Evolutionary conservation across 805 yeast genomes (phyloP), one percentile per base, ranked within the genome.

Genomic region (Suhomyces emberorum): DNA sequence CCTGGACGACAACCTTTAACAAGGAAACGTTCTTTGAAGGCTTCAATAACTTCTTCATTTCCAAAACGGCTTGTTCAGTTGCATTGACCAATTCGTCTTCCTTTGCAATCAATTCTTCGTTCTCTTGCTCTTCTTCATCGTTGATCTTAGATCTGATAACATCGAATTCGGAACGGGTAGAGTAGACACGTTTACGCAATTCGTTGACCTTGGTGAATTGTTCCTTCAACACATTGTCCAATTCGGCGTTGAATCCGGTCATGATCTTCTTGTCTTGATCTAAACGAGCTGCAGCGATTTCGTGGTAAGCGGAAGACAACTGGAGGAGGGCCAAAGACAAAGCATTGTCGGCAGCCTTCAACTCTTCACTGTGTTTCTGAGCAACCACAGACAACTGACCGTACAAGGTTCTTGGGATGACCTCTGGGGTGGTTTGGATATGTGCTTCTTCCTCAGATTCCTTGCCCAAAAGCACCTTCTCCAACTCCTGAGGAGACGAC

Each of bases 1-100:
- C 82, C 47, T 74, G 70, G 47, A 77, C 76, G 49, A 83, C 78
- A n/a, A 81, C 63, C 51, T 80, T 80, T 46, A 85, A 65, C 48
- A 85, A 63, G 40, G 74, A 71, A 32, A 84, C 69, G 37, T 79
- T 67, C 57, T 81, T 83, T 8, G 78, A 69, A 16, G 89, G 87
- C 43, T 74, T 77, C 46, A 85, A 76, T 38, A 85, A 66, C 46
- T 72, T 76, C 57, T 82, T 79, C 93, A 85, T 83, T 36, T 79
- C 77, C 48, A 77, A 76, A n/a, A 83, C 93, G 0, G 95, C 93
- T 18, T 72, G 65, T 39, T 83, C 82, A 3, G 88, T 84, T 17
- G 88, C 86, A 47, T 80, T 76, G 23, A 85, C 93, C 46, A 85
- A 74, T 43, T 83, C 91, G 54, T 85, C 95, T 59, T 85, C 95